Conservation (phyloP, 257 asterid genomes). For the Petunia secreta region DNA sequence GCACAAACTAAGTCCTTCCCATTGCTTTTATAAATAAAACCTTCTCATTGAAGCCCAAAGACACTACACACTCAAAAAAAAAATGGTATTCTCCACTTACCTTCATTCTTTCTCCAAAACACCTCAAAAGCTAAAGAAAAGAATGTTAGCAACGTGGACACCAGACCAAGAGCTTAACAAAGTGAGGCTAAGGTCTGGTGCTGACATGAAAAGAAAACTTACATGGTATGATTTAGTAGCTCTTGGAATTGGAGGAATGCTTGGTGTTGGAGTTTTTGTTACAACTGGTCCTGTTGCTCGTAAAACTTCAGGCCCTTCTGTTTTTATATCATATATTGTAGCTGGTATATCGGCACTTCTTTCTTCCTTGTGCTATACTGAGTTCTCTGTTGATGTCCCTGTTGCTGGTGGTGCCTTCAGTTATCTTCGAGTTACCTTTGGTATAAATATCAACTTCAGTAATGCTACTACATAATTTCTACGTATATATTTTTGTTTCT, state of each 20-base stretch:
- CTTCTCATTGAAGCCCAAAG: neutral
- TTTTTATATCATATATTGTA: conserved; percentile 42
- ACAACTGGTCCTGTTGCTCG: conserved; percentile 47
- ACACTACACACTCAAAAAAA: neutral
- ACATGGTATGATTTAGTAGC: conserved; percentile 46
- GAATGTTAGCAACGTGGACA: conserved; percentile 44
- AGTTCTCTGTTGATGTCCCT: conserved; percentile 42
- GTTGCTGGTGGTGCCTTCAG: conserved; percentile 57
- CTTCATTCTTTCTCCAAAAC: conserved; percentile 44
- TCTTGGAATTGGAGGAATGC: conserved; percentile 56
- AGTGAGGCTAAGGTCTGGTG: conserved; percentile 50
- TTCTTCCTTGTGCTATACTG: conserved; percentile 49
- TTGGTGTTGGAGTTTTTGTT: conserved; percentile 52
- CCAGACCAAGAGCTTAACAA: conserved; percentile 48
- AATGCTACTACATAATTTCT: too few species aligned
- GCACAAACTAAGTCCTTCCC: neutral
- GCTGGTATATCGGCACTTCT: conserved; percentile 49
- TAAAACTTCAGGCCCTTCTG: conserved; percentile 42
- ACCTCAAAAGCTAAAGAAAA: conserved; percentile 35
- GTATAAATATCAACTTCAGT: conserved; percentile 10
- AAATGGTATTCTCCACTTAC: conserved; percentile 31
- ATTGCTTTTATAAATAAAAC: conserved; percentile 18
- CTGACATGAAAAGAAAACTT: conserved; percentile 51
- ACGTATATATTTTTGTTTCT: too few species aligned
- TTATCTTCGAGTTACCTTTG: conserved; percentile 50